phyloP scores from a whole-genome alignment of 371 early-diverging fungal species.

The Circinella minor region DNA sequence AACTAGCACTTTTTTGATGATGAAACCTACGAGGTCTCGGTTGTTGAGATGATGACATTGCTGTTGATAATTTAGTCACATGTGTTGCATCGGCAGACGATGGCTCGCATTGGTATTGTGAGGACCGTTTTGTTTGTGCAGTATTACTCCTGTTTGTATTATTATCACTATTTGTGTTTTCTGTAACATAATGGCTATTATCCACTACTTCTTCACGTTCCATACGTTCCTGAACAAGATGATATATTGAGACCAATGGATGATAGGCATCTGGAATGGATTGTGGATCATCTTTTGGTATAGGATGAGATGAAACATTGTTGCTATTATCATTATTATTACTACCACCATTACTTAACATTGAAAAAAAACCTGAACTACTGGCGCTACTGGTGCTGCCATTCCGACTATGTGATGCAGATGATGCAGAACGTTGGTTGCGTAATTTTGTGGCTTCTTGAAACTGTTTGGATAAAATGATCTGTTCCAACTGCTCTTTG shows the following conservation, averaged over 20 bases:
- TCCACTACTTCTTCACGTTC: slow-evolving; percentile 47
- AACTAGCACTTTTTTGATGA: slow-evolving; percentile 15
- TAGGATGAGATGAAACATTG: slow-evolving; percentile 5
- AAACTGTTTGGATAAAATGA: slow-evolving; percentile 43
- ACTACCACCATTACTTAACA: not conserved
- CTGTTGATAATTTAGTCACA: not conserved
- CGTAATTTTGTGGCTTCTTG: slow-evolving; percentile 26
- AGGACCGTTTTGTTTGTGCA: not conserved
- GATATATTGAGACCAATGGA: slow-evolving; percentile 84
- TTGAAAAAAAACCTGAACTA: slow-evolving; percentile 5
- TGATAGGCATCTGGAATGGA: slow-evolving; percentile 43
- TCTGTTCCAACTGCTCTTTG: slow-evolving; percentile 53
- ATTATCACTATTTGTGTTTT: not conserved
- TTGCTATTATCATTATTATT: slow-evolving; percentile 8
- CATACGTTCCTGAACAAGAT: slow-evolving; percentile 80
- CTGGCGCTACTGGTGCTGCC: slow-evolving; percentile 10
- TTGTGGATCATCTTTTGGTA: slow-evolving; percentile 33
- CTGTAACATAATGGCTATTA: not conserved
- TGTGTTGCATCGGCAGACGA: not conserved
- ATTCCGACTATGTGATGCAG: slow-evolving; percentile 3
- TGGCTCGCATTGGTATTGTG: not conserved
- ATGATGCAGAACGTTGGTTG: slow-evolving; percentile 13
- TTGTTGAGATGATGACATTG: not conserved
- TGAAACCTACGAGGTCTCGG: not conserved
- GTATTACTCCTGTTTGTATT: too few relatives aligned